Evolutionary conservation across 352 stramenopile genomes (phyloP), one percentile per base, ranked within the genome.

Genomic region (Bremia lactucae): DNA sequence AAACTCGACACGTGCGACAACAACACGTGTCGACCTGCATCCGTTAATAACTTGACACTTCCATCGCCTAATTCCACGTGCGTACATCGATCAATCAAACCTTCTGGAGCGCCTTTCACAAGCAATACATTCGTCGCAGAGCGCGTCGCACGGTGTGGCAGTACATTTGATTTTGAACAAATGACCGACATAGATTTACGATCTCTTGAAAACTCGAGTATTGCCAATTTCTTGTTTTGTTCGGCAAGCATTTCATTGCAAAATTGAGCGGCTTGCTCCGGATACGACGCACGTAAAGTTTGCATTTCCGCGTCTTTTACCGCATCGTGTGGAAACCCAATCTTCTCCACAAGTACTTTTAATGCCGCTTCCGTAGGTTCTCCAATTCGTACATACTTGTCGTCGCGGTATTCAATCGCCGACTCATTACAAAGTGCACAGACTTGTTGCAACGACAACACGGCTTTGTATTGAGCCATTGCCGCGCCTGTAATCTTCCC

Each of bases 131-230:
- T 98, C 0, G 68, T 55, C 5, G 69, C 60, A 40, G 79, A 87
- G 31, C 78, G 75, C 10, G 73, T 87, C 13, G 76, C 49, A 20
- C 71, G 73, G 22, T 64, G 54, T 2, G 55, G 24, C 3, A 53
- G 42, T 10, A 49, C 37, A 9, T 42, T 50, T 20, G 55, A 40
- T 67, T 83, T 86, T 8, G 75, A 41, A 59, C 72, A 94, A 8
- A 98, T 59, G 33, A 98, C 91, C 40, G 87, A 98, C 95, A 98
- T 98, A 23, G 83, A 97, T 74, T 99, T 99, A 36, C 95, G 85
- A 62, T 98, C 87, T 9, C 96, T 82, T 41, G 81, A 96, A 54
- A 98, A 98, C 62, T 98, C 95, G 6, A 98, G 65, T 31, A 95
- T 97, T 24, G 94, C 95, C 16, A 89, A 61, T 55, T 95, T 93